Evolutionary conservation across 192 early-diverging fungal species (phyloP), one percentile per base, ranked within the genome.

Genomic region (Linderina pennispora): DNA sequence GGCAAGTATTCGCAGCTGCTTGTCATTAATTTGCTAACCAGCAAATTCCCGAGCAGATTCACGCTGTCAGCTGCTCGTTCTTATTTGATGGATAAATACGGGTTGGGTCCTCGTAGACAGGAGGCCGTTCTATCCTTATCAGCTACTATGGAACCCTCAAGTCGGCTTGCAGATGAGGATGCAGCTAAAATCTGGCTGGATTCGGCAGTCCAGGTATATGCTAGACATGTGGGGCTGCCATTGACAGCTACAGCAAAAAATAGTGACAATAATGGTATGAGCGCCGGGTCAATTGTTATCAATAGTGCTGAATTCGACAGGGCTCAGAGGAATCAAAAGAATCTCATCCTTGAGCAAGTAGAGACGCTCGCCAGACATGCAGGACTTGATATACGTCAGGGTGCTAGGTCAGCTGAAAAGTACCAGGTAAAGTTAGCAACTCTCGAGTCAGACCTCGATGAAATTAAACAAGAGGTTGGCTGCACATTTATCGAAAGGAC

Each of bases 41-140:
- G 74, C 65, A 97, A 92, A 74, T 91, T 97, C 88, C 89, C 93
- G 43, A 89, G 86, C 65, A 91, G 93, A 25, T 92, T 92, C 65
- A 79, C 79, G 6, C 80, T 91, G 43, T 78, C 80, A 6, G 71
- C 74, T 41, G 86, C 82, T 49, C 87, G 88, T 64, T 60, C 72
- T 20, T 77, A 83, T 59, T 57, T 97, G 32, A 45, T 75, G 40
- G 60, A 60, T 19, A 63, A 80, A 23, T 86, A 88, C 67, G 91
- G 91, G 7, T 65, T 97, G 8, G 91, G 90, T 10, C 62, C 84
- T 25, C 80, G 82, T 53, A 76, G 94, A 15, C 75, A 78, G 24
- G 83, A 91, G 25, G 86, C 73, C 36, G 77, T 82, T 25, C 53
- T 97, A 7, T 69, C 94, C 33, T 77, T 86, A 32, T 87, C 83